phyloP scores from a whole-genome alignment of 1,284 basidiomycete species.

The Cryptococcus sp. region DNA sequence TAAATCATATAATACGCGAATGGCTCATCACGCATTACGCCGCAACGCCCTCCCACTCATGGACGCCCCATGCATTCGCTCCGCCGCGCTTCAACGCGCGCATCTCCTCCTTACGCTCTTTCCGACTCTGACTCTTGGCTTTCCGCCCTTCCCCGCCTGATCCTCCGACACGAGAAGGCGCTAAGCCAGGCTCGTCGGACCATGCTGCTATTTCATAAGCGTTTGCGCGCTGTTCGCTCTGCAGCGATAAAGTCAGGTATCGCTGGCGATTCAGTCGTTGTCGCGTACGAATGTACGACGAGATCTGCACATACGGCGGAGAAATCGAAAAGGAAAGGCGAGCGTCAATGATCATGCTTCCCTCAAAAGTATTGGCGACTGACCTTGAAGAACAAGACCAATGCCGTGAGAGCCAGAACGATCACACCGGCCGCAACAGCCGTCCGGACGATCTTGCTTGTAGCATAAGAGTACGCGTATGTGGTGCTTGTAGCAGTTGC shows the following conservation, averaged over 20 bases:
- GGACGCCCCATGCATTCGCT: slow-evolving; percentile 47
- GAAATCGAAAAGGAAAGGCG: too few species aligned
- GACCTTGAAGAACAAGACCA: slow-evolving; percentile 46
- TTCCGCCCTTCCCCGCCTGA: slow-evolving; percentile 18
- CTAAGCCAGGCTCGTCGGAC: slow-evolving; percentile 41
- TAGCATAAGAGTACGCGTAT: slow-evolving; percentile 32
- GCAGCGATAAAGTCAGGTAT: slow-evolving; percentile 24
- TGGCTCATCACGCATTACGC: too few species aligned
- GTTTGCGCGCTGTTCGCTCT: slow-evolving; percentile 40
- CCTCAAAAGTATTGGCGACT: too few species aligned
- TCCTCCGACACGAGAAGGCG: slow-evolving; percentile 23
- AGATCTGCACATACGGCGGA: too few species aligned
- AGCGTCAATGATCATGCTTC: too few species aligned
- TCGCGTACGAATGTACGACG: slow-evolving; percentile 40
- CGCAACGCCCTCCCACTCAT: slow-evolving; percentile 49
- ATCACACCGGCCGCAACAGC: slow-evolving; percentile 48
- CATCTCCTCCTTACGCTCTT: slow-evolving; percentile 24
- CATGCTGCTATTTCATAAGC: slow-evolving; percentile 50
- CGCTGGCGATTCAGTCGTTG: slow-evolving; percentile 38
- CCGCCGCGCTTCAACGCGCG: slow-evolving; percentile 35
- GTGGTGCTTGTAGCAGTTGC: slow-evolving; percentile 10
- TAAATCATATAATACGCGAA: too few species aligned
- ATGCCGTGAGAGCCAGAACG: slow-evolving; percentile 35
- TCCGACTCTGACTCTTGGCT: slow-evolving; percentile 16
- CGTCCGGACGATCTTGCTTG: slow-evolving; percentile 43